Evolutionary conservation across 805 yeast genomes (phyloP), one percentile per base, ranked within the genome.

Genomic region (Candida wancherniae): DNA sequence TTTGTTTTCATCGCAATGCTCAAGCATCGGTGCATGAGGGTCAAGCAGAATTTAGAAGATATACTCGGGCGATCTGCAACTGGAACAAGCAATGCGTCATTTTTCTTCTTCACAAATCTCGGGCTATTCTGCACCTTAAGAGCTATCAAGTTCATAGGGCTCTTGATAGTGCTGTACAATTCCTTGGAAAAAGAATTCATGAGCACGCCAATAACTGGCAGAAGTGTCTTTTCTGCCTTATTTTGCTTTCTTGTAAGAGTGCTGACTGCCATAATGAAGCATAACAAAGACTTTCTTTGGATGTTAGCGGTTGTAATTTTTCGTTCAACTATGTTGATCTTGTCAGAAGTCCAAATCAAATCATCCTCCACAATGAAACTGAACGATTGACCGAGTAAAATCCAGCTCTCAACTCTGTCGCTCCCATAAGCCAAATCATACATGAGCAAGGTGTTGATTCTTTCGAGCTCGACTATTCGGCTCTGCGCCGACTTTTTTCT

Each of bases 301-400:
- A 73, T 50, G 5, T 68, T 56, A 0, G 87, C 85, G 0, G 86
- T 80, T 0, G 58, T 53, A 3, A 58, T 58, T 47, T 80, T 80
- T 39, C 77, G 68, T 5, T 82, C 92, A 0, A 66, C 49, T 0
- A 72, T 65, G 30, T 79, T 79, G 21, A 86, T 57, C 47, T 83
- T 83, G 46, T 88, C 96, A 0, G 95, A 78, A 1, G 90, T 83
- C 94, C 95, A 86, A n/a, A 84, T 76, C 34, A 92, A 57, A 41
- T 85, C 95, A 53, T 87, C 95, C 42, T 90, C 97, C 0, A 82
- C 94, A 23, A 84, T 60, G 35, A 67, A 77, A 0, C 87, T 79
- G 44, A 71, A 87, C 0, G 90, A 78, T 48, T 80, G 86, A 0
- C 94, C 95, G 9, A 92, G 53, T 1, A 85, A 67, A 23, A 77